These are phyloP conservation scores for Senna siamea DNA, from an alignment of 306 rosid species.

Conservation along the genomic window DNA sequence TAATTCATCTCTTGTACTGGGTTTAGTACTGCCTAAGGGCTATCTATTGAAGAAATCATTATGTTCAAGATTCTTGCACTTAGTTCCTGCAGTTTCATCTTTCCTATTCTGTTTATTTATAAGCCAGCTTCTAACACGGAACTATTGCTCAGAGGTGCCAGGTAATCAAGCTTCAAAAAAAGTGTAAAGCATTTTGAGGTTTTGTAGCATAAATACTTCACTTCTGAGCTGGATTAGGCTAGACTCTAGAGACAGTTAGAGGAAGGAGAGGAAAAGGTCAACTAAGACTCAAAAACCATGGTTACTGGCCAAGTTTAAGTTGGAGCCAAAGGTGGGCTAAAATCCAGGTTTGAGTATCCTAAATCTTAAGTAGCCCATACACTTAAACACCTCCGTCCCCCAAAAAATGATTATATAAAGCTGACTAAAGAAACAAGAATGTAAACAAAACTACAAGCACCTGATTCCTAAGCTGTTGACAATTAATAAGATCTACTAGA, in stretches of 20 bases:
- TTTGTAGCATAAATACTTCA: neutral
- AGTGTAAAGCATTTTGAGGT: neutral
- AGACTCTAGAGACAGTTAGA: too few relatives aligned
- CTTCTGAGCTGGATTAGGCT: neutral
- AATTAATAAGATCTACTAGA: neutral
- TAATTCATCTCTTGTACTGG: too few relatives aligned
- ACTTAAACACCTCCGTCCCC: neutral
- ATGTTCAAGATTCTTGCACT: too few relatives aligned
- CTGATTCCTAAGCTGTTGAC: neutral
- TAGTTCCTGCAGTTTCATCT: too few relatives aligned
- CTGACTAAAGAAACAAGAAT: neutral
- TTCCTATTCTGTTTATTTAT: too few relatives aligned
- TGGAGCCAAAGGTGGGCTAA: neutral
- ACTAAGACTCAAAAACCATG: neutral
- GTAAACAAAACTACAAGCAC: neutral
- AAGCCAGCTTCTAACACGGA: neutral
- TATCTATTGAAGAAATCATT: too few relatives aligned
- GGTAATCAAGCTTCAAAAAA: neutral
- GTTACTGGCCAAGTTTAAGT: conserved; percentile 18
- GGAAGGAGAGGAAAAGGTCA: neutral
- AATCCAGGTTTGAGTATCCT: neutral
- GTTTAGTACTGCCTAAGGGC: too few relatives aligned
- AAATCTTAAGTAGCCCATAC: neutral
- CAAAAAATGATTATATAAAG: neutral
- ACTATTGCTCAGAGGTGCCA: neutral